Conservation (phyloP, 2,329 filamentous ascomycete species). For the Dactylellina cionopaga region DNA sequence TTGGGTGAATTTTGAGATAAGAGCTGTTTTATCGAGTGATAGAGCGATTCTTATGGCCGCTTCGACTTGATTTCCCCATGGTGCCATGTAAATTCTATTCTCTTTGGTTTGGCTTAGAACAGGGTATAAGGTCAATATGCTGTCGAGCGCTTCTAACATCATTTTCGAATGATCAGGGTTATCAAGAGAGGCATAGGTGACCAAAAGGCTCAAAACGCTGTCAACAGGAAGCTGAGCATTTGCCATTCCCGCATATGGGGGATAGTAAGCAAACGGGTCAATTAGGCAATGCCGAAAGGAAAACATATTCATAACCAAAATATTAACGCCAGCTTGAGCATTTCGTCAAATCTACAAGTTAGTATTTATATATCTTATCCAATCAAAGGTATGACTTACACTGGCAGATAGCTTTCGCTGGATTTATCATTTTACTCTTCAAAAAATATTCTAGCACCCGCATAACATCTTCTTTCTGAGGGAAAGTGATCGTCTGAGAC, state of each 20-base stretch:
- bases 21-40: background rate
- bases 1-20: background rate
- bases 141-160: no score
- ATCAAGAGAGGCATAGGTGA: background rate
- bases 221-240: background rate
- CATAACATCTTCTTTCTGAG: background rate
- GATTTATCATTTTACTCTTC: background rate
- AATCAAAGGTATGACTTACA: background rate
- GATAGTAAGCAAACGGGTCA: conserved; percentile 13
- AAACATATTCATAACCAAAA: no score
- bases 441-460: background rate
- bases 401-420: background rate
- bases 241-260: conserved; percentile 3
- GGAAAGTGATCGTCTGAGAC: no score
- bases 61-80: background rate
- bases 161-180: no score
- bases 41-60: conserved; percentile 9
- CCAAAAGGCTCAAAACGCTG: background rate
- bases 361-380: no score
- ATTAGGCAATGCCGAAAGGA: conserved; percentile 2
- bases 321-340: no score
- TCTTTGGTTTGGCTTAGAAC: no score
- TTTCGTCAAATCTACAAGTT: no score
- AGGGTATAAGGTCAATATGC: no score
- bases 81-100: no score